phyloP scores from a whole-genome alignment of 176 grass and related monocot species.

The Neostapfia colusana region DNA sequence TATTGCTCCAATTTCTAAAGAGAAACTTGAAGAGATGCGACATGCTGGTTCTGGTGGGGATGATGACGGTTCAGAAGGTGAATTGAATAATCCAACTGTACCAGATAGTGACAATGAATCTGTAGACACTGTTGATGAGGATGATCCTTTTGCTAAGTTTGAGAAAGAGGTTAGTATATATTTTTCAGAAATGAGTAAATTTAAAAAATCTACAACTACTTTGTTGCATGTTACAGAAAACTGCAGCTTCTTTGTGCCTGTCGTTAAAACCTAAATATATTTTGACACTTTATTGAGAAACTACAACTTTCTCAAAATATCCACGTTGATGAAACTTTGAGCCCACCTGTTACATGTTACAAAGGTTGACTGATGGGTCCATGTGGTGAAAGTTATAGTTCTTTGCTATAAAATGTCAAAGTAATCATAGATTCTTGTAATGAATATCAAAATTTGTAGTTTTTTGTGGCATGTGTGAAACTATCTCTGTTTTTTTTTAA shows the following conservation, averaged over 20 bases:
- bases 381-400: background rate
- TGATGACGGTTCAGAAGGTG: slow-evolving; percentile 49
- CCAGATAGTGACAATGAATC: slow-evolving; percentile 47
- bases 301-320: background rate
- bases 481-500: background rate
- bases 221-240: background rate
- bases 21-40: slow-evolving; percentile 66
- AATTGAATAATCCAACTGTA: slow-evolving; percentile 34
- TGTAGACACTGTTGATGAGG: slow-evolving; percentile 33
- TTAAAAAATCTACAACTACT: background rate
- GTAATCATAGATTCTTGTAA: background rate
- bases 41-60: slow-evolving; percentile 43
- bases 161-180: slow-evolving; percentile 74
- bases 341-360: background rate
- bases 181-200: background rate
- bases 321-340: background rate
- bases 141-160: slow-evolving; percentile 79
- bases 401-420: background rate
- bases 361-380: background rate
- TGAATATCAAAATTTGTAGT: background rate
- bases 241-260: background rate
- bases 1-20: slow-evolving; percentile 75
- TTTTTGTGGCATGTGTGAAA: background rate
- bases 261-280: background rate
- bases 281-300: background rate